phyloP scores from a whole-genome alignment of 805 yeast genomes.

The Kodamaea restingae region DNA sequence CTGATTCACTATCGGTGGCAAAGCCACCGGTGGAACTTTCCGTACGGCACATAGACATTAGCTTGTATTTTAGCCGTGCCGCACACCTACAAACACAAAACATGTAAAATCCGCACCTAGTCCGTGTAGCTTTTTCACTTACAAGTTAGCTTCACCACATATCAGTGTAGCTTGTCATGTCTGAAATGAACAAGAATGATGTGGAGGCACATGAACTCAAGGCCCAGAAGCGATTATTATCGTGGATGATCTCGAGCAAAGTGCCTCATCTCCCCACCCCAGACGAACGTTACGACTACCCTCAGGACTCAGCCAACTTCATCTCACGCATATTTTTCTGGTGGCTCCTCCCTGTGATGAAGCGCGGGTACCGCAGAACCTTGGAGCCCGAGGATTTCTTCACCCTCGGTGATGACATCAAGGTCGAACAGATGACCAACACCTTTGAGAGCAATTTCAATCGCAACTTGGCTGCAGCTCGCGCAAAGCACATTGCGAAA shows the following conservation, averaged over 20 bases:
- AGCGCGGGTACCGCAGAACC: conserved; percentile 69
- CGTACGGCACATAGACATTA: no score
- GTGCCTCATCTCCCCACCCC: conserved; percentile 50
- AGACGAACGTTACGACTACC: conserved; percentile 47
- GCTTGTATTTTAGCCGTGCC: no score
- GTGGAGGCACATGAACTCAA: conserved; percentile 3
- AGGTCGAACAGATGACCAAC: conserved; percentile 30
- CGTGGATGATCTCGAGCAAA: conserved; percentile 30
- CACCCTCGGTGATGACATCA: conserved; percentile 21
- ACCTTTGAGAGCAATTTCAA: conserved; percentile 20
- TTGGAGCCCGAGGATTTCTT: conserved; percentile 61
- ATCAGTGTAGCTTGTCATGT: background rate
- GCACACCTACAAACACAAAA: no score
- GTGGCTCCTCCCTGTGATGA: conserved; percentile 66
- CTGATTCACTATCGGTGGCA: no score
- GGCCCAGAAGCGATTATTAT: conserved; percentile 30
- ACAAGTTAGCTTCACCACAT: conserved; percentile 3
- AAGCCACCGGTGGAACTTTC: no score
- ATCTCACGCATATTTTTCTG: conserved; percentile 49
- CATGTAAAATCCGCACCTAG: no score
- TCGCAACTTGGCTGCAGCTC: conserved; percentile 10
- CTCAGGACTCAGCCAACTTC: conserved; percentile 35
- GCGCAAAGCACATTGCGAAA: conserved; percentile 15
- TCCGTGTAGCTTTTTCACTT: no score
- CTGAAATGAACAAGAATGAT: background rate